Percentiles rank a stretch among this genome's conserved stretches.
Evolutionary conservation across 176 grass and related monocot genomes (phyloP).

Genomic region (Oryza meyeriana): DNA sequence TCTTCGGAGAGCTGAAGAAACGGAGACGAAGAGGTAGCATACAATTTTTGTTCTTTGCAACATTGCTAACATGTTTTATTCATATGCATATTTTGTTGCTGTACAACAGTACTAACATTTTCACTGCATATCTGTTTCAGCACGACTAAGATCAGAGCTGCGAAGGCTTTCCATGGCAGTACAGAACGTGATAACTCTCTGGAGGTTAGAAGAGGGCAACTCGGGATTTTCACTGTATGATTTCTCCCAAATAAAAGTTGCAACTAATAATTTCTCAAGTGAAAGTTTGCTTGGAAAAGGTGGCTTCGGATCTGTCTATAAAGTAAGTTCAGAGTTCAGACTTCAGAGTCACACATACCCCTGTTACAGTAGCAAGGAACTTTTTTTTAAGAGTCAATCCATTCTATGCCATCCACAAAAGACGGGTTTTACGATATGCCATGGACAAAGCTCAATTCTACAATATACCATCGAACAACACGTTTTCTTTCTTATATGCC

Average conservation of each 20-base stretch:
- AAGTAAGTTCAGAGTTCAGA: constrained; percentile 36
- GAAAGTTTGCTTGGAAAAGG: constrained; percentile 69
- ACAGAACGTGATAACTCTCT: constrained; percentile 26
- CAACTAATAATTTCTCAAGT: constrained; percentile 54
- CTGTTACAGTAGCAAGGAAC: neutral
- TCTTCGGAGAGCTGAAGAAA: neutral
- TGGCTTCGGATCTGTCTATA: constrained; percentile 77
- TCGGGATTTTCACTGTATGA: constrained; percentile 42
- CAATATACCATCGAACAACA: too few relatives aligned
- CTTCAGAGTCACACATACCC: neutral
- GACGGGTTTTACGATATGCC: too few relatives aligned
- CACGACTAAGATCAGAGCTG: constrained; percentile 28
- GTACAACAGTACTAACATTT: neutral
- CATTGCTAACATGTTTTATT: neutral
- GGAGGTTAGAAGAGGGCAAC: constrained; percentile 32
- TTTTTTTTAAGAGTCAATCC: too few relatives aligned
- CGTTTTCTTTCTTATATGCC: too few relatives aligned
- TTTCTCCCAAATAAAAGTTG: constrained; percentile 43
- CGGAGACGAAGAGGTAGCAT: neutral
- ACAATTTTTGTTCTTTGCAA: too few relatives aligned
- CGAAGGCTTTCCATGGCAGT: constrained; percentile 33
- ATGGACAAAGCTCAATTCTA: too few relatives aligned
- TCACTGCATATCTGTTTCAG: constrained; percentile 6
- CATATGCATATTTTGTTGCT: neutral
- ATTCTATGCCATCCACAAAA: too few relatives aligned